These are phyloP conservation scores for Tricholoma sp. DNA, from an alignment of 768 basidiomycete genomes.

Conservation along the genomic window DNA sequence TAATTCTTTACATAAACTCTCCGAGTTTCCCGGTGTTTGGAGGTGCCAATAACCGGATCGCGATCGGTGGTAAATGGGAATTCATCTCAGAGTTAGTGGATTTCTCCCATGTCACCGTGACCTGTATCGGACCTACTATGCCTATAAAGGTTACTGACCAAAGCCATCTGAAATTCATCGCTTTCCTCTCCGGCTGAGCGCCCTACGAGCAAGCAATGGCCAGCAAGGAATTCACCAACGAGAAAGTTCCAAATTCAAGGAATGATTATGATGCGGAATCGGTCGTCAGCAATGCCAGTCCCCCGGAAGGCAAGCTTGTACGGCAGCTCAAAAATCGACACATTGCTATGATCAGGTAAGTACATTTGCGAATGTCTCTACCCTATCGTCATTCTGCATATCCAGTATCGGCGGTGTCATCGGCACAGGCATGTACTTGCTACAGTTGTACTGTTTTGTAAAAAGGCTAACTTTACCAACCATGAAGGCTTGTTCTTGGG, in stretches of 20 bases:
- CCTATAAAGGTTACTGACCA: neutral
- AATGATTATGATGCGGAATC: conserved; percentile 19
- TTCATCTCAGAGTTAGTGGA: neutral
- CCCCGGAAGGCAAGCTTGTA: conserved; percentile 31
- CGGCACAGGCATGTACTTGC: conserved; percentile 44
- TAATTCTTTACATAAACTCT: neutral
- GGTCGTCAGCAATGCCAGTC: conserved; percentile 9
- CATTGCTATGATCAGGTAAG: conserved; percentile 74
- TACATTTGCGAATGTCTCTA: neutral
- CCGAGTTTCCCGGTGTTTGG: neutral
- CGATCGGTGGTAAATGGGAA: neutral
- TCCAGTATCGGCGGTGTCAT: conserved; percentile 58
- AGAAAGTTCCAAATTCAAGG: conserved; percentile 8
- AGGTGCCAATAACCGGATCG: neutral
- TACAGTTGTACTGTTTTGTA: neutral
- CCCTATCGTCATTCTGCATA: neutral
- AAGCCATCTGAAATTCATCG: neutral
- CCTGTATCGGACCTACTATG: neutral
- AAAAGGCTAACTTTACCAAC: neutral
- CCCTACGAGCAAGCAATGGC: neutral
- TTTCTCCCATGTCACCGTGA: neutral
- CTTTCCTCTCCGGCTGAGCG: neutral
- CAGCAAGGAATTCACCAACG: conserved; percentile 6
- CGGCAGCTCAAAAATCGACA: conserved; percentile 74
- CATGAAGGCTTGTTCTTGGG: conserved; percentile 47